phyloP scores from a whole-genome alignment of 495 filamentous ascomycete species.

The Penicillium egyptiacum region DNA sequence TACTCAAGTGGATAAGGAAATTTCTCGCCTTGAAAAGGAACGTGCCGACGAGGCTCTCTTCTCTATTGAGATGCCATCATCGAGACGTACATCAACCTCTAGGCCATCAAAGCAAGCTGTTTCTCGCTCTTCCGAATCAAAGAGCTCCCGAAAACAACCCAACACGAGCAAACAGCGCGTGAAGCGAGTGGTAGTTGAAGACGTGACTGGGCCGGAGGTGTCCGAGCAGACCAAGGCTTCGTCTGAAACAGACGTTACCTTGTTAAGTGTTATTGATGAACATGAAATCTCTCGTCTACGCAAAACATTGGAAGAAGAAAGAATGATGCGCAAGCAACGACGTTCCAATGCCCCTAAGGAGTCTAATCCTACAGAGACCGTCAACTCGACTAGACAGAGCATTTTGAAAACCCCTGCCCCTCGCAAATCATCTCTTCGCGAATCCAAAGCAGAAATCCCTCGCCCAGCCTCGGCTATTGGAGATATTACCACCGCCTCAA shows the following conservation, averaged over 20 bases:
- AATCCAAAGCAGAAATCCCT: conserved; percentile 30
- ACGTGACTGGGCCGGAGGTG: conserved; percentile 36
- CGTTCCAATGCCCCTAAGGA: conserved; percentile 35
- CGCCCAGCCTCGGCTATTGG: conserved; percentile 43
- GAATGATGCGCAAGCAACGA: conserved; percentile 47
- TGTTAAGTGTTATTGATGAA: conserved; percentile 51
- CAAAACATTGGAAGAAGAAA: conserved; percentile 51
- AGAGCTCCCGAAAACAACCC: conserved; percentile 33
- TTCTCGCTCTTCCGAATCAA: conserved; percentile 22
- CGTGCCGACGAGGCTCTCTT: conserved; percentile 50
- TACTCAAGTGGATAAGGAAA: conserved; percentile 45
- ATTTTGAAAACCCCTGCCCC: conserved; percentile 36
- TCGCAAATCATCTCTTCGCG: conserved; percentile 51
- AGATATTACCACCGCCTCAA: conserved; percentile 36
- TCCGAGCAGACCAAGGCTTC: conserved; percentile 38
- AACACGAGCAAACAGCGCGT: conserved; percentile 48
- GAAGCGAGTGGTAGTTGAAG: conserved; percentile 47
- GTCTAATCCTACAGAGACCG: conserved; percentile 31
- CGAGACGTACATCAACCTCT: conserved; percentile 25
- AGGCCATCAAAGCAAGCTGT: conserved; percentile 24
- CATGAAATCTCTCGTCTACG: conserved; percentile 50
- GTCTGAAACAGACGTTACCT: conserved; percentile 38
- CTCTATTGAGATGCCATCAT: conserved; percentile 38
- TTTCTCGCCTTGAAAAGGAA: conserved; percentile 44
- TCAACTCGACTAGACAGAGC: conserved; percentile 41